Evolutionary conservation across 352 stramenopile genomes (phyloP).

Genomic region (Pythium chondricola): DNA sequence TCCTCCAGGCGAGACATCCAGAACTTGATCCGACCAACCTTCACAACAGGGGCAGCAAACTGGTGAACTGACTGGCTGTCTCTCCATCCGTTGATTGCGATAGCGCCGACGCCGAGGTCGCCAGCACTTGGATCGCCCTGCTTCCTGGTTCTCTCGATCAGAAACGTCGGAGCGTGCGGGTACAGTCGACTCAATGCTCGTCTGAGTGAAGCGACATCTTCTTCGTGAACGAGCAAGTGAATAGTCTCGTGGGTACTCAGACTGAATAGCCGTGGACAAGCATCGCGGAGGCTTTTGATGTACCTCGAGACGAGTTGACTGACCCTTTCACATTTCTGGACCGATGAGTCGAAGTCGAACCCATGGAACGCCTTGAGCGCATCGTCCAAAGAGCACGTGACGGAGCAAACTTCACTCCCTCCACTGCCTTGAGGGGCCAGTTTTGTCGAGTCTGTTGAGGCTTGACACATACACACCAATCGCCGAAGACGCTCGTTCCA

Average conservation of each 20-base stretch:
- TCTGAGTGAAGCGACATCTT: conserved; percentile 24
- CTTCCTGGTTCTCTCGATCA: conserved; percentile 14
- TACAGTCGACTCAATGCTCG: conserved; percentile 32
- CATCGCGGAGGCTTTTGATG: conserved; percentile 26
- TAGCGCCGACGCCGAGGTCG: background rate
- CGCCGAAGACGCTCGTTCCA: conserved; percentile 40
- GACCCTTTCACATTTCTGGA: conserved; percentile 30
- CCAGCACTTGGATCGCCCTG: conserved; percentile 7
- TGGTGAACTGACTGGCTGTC: background rate
- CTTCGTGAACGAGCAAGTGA: conserved; percentile 32
- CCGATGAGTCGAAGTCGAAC: conserved; percentile 47
- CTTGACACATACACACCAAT: conserved; percentile 30
- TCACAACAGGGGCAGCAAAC: conserved; percentile 38
- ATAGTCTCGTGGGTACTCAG: conserved; percentile 36
- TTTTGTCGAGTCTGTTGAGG: background rate
- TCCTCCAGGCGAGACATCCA: conserved; percentile 60
- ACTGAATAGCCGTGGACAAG: conserved; percentile 33
- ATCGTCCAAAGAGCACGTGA: conserved; percentile 32
- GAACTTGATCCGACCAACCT: conserved; percentile 61
- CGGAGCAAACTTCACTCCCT: too few relatives aligned
- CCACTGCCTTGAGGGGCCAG: background rate
- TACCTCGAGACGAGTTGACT: conserved; percentile 35
- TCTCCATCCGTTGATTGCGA: conserved; percentile 8
- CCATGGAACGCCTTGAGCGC: conserved; percentile 37
- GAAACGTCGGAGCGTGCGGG: conserved; percentile 30